Base-by-base conservation (phyloP, 2,329 filamentous ascomycete genomes). In the Fusarium humuli region DNA sequence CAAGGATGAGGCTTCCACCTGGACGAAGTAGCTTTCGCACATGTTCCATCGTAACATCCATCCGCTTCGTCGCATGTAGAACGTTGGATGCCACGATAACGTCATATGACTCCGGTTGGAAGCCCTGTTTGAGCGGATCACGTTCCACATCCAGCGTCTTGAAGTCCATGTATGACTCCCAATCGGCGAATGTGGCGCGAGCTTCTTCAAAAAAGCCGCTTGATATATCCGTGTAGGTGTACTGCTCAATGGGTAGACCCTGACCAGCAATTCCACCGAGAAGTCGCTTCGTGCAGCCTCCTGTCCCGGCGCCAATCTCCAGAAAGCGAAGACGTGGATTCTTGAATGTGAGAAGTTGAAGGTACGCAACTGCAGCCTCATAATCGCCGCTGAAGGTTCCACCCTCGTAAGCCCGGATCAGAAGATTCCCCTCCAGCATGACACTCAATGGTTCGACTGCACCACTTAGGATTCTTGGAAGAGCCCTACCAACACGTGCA, bases 161-260 rank as follows among this genome's bases (percentile, higher is more conserved):
- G n/a, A 60, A 60, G 1, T 57, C 57, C 30, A 60, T 40, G 3
- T 25, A 40, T 8, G 57, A 23, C n/a, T 46, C 41, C 50, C 57
- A 60, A 30, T 57, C 5, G 4, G 29, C 6, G 4, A 60, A 60
- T 7, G 57, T 57, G 2, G 16, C 23, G 13, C 57, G 57, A 18
- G 57, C 57, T 10, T 60, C 50, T 12, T 60, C 57, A 30, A 60
- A 60, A 6, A 60, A 60, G 5, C 57, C 57, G n/a, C 57, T 57
- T 10, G 57, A 60, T 18, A 60, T 60, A 13, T 60, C 57, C 1
- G 57, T 60, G 50, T 60, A 57, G 1, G 41, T 60, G 13, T 60
- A 60, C 30, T 60, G 50, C 11, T n/a, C 50, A 18, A 60, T 46
- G 3, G 57, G 57, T 6, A 60, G 30, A 9, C n/a, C 29, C 6